Evolutionary conservation across 2,329 filamentous ascomycete genomes (phyloP).

Genomic region (Exophiala dermatitidis): DNA sequence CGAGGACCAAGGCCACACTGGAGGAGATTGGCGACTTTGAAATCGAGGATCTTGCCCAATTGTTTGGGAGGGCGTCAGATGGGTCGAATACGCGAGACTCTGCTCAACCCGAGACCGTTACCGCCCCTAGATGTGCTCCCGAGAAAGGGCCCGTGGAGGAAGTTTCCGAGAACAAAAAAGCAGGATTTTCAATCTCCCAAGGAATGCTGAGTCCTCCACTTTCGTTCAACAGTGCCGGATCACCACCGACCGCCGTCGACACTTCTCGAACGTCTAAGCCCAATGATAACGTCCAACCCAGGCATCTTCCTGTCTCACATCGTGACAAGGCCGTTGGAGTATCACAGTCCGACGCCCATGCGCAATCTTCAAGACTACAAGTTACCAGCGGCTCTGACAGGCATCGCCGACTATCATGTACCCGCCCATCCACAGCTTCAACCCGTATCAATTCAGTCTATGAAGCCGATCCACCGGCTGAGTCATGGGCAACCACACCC

Average conservation of each 20-base stretch:
- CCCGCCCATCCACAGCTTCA: conserved; percentile 73
- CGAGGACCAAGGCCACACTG: conserved; percentile 75
- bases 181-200: conserved; percentile 8
- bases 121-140: not conserved
- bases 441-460: conserved; percentile 66
- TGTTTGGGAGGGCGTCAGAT: conserved; percentile 13
- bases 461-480: conserved; percentile 31
- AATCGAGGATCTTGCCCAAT: conserved; percentile 21
- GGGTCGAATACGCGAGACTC: conserved; percentile 45
- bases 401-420: conserved; percentile 66
- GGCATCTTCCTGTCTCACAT: not conserved
- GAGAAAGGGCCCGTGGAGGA: not conserved
- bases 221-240: conserved; percentile 12
- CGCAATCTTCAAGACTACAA: conserved; percentile 3
- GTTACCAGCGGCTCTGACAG: conserved; percentile 55
- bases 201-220: conserved; percentile 16
- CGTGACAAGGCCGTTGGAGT: too few species aligned
- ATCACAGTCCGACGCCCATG: not conserved
- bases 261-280: conserved; percentile 13
- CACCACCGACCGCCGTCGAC: conserved; percentile 11
- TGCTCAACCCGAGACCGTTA: conserved; percentile 5
- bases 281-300: conserved; percentile 10
- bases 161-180: not conserved
- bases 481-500: conserved; percentile 51
- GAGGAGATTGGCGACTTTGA: conserved; percentile 89